phyloP scores from a whole-genome alignment of 345 rosid genomes.

The Lepidium aucheri region DNA sequence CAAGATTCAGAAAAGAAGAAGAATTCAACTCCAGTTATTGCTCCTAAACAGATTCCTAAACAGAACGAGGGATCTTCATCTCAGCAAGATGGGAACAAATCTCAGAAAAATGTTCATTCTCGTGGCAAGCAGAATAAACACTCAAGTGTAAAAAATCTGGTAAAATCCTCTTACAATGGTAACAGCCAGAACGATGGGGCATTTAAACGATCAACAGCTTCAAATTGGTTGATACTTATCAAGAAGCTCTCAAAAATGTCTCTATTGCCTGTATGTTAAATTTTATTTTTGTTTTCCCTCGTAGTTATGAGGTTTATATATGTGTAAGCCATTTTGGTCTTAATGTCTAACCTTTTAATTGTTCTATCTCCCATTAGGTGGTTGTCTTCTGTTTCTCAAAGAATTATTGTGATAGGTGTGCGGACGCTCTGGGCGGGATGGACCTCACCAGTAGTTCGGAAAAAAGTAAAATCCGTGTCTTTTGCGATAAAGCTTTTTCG shows the following conservation, averaged over 20 bases:
- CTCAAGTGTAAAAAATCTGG: constrained; percentile 45
- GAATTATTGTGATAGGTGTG: constrained; percentile 91
- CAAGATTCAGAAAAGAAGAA: constrained; percentile 71
- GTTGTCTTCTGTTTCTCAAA: constrained; percentile 94
- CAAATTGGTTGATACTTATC: constrained; percentile 73
- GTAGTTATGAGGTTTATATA: neutral
- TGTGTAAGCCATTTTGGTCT: neutral
- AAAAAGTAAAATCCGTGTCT: constrained; percentile 80
- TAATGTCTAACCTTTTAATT: neutral
- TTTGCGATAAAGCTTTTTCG: constrained; percentile 94
- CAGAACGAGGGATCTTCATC: constrained; percentile 44
- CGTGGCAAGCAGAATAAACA: constrained; percentile 70
- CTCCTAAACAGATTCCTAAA: constrained; percentile 21
- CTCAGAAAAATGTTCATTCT: constrained; percentile 58
- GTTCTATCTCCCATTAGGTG: constrained; percentile 38
- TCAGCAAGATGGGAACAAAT: constrained; percentile 45
- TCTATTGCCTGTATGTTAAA: constrained; percentile 62
- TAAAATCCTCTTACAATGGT: constrained; percentile 42
- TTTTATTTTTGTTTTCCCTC: neutral
- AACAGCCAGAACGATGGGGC: constrained; percentile 59
- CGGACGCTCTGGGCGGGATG: constrained; percentile 56
- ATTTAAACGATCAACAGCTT: constrained; percentile 67
- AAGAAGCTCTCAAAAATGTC: constrained; percentile 80
- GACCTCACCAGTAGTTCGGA: constrained; percentile 81
- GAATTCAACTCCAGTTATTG: constrained; percentile 39